These are phyloP conservation scores for Candolleomyces eurysporus DNA, from an alignment of 768 basidiomycete genomes.

Conservation along the genomic window DNA sequence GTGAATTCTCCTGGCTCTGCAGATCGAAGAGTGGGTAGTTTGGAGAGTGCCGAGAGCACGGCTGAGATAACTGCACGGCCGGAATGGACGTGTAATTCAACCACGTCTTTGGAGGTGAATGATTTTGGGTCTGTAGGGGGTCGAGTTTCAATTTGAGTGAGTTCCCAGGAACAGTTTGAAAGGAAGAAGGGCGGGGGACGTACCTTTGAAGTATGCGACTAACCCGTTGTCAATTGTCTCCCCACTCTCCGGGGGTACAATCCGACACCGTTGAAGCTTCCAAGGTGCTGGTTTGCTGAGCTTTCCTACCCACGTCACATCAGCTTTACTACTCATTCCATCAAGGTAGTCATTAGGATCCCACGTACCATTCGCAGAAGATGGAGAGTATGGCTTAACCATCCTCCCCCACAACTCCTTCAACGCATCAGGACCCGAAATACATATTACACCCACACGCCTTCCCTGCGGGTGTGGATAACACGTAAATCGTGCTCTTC, in stretches of 20 bases:
- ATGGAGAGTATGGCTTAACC: slow-evolving; percentile 34
- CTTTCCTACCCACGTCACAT: too few species aligned
- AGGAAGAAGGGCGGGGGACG: slow-evolving; percentile 12
- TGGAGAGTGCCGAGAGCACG: slow-evolving; percentile 61
- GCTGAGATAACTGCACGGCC: slow-evolving; percentile 77
- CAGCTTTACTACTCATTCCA: too few species aligned
- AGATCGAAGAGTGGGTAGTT: slow-evolving; percentile 63
- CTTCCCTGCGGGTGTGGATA: slow-evolving; percentile 51
- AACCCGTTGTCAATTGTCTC: slow-evolving; percentile 78
- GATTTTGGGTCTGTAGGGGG: slow-evolving; percentile 65
- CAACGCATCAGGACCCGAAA: slow-evolving; percentile 75
- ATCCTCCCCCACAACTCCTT: slow-evolving; percentile 56
- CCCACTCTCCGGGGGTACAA: slow-evolving; percentile 59
- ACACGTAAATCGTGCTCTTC: slow-evolving; percentile 75
- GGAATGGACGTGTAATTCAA: slow-evolving; percentile 88
- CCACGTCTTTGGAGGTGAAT: slow-evolving; percentile 77
- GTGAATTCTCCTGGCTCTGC: slow-evolving; percentile 92
- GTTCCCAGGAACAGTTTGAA: background rate
- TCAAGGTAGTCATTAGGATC: too few species aligned
- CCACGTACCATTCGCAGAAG: too few species aligned
- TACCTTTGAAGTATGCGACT: slow-evolving; percentile 80
- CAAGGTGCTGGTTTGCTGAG: slow-evolving; percentile 49
- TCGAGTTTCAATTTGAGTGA: too few species aligned
- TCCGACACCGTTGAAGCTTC: slow-evolving; percentile 66
- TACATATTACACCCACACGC: slow-evolving; percentile 79